Base-by-base conservation (phyloP, 2,329 filamentous ascomycete species). In the Trichoderma sp. region DNA sequence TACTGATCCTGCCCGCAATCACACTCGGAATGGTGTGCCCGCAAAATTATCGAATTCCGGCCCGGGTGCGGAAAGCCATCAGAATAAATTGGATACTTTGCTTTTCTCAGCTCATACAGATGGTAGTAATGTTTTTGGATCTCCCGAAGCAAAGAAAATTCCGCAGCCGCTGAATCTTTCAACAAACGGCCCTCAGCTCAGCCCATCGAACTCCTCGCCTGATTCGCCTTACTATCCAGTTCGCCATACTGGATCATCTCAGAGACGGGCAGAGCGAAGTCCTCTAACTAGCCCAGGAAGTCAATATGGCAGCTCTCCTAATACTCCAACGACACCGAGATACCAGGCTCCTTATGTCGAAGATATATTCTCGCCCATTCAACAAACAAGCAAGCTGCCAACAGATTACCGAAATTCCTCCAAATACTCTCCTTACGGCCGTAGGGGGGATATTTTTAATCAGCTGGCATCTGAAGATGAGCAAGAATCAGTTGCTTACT, bases 311-410 rank as follows among this genome's bases (percentile, higher is more conserved):
- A 43, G 55, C 49, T 64, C 58, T 47, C 47, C 19, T 6, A n/a
- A 47, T 19, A 56, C 55, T 27, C 49, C 65, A 4, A 35, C 27
- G 10, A 55, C n/a, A 19, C 49, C 56, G 8, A 72, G 71, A 58
- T 77, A 77, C 47, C 73, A 71, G 35, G 55, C 75, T 11, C 76
- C 76, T 31, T 77, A 76, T 56, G 71, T 77, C 29, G 76, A 77
- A 68, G 75, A 77, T 52, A 61, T 71, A 1, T 33, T 49, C 13
- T 74, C 74, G 8, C 68, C 64, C 56, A 47, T 55, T 10, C 31
- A 64, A 0, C 33, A 47, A 65, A 29, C 40, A 24, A 55, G 31
- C 11, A 31, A 19, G 56, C 24, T 19, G n/a, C 27, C 29, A 10
- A 21, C 16, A 5, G 27, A 14, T 37, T 1, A 27, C 16, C 35